Conservation (phyloP, 2,329 filamentous ascomycete genomes). For the Coleophoma cylindrospora region DNA sequence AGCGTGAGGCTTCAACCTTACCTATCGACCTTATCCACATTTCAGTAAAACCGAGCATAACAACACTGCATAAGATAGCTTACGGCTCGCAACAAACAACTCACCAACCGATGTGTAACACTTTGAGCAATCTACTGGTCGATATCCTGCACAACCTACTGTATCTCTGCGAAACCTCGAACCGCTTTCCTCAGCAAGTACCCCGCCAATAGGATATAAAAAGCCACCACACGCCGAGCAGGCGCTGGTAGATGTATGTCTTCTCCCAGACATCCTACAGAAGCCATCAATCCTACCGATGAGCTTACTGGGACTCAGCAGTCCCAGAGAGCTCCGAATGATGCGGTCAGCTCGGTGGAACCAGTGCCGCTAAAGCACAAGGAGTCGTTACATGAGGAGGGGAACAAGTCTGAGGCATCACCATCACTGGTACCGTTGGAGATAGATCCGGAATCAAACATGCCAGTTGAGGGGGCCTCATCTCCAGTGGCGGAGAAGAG, state of each 20-base stretch:
- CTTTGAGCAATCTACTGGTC: too few relatives aligned
- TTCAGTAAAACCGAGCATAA: too few relatives aligned
- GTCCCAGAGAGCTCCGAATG: constrained; percentile 2
- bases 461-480: constrained; percentile 1
- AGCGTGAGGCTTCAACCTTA: too few relatives aligned
- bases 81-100: too few relatives aligned
- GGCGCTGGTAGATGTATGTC: constrained; percentile 27
- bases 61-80: too few relatives aligned
- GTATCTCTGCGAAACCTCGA: neutral
- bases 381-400: neutral
- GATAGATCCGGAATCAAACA: neutral
- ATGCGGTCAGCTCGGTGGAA: neutral
- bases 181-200: constrained; percentile 7
- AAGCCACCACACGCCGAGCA: constrained; percentile 2
- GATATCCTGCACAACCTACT: too few relatives aligned
- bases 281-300: constrained; percentile 17
- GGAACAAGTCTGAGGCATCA: neutral
- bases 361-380: neutral
- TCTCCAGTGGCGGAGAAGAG: neutral
- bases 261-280: constrained; percentile 21
- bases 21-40: too few relatives aligned
- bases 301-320: constrained; percentile 10
- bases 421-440: neutral
- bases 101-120: too few relatives aligned
- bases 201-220: constrained; percentile 20